Percentiles rank a stretch among this genome's conserved stretches.
These are phyloP conservation scores for Alternaria alternata DNA, from an alignment of 2,329 filamentous ascomycete species.

Conservation along the genomic window DNA sequence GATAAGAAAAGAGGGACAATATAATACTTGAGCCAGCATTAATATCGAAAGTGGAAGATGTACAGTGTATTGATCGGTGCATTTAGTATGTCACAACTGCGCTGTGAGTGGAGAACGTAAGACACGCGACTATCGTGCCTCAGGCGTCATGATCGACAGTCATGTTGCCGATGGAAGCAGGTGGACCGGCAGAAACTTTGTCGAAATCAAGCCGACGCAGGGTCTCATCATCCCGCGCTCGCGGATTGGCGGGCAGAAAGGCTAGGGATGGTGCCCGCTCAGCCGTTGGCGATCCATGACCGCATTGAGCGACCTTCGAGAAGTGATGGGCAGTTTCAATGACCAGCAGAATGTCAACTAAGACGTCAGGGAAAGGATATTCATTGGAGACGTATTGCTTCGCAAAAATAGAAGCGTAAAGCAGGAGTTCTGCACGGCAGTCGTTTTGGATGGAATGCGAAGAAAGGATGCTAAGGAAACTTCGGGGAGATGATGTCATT, in stretches of 20 bases:
- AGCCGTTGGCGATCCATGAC: constrained; percentile 34
- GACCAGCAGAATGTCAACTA: constrained; percentile 20
- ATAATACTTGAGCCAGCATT: not conserved
- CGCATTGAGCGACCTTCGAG: constrained; percentile 23
- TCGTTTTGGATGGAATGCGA: constrained; percentile 15
- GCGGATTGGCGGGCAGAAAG: constrained; percentile 26
- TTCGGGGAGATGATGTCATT: constrained; percentile 36
- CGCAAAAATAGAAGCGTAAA: constrained; percentile 33
- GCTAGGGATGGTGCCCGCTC: constrained; percentile 29
- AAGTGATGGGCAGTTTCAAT: constrained; percentile 23
- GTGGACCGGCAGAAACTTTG: constrained; percentile 33
- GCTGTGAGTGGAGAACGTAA: constrained; percentile 14
- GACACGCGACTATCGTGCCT: constrained; percentile 25
- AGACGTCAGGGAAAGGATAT: constrained; percentile 22
- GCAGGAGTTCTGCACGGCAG: constrained; percentile 23
- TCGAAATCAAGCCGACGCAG: constrained; percentile 35
- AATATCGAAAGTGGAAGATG: constrained; percentile 6
- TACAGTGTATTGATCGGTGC: not conserved
- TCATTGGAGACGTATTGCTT: constrained; percentile 17
- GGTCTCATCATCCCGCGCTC: constrained; percentile 30
- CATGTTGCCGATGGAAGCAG: constrained; percentile 18
- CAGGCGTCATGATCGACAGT: constrained; percentile 45
- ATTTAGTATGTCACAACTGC: constrained; percentile 10
- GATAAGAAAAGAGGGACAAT: constrained; percentile 1
- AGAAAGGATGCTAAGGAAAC: constrained; percentile 3